Evolutionary conservation across 306 rosid genomes (phyloP), one percentile per base, ranked within the genome.

Genomic region (Malus asiatica): DNA sequence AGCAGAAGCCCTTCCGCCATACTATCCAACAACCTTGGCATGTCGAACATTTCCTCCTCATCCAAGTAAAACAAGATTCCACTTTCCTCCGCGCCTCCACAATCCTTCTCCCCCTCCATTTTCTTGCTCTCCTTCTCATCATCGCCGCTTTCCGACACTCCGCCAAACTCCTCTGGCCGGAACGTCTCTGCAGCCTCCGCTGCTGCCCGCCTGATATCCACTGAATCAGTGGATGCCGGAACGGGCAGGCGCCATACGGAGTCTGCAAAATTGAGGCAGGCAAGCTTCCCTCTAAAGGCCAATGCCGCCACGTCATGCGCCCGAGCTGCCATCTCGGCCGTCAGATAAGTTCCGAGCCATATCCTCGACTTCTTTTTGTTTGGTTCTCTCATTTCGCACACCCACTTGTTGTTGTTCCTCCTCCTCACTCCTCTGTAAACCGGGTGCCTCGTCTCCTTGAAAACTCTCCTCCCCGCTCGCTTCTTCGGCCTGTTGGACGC

Each of bases 271-370:
- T 94, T 94, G 22, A 94, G 90, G 40, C 98, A 92, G 1, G 93
- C 93, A 0, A 85, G 84, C 60, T 78, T 90, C 0, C 93, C 97
- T 0, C 89, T 64, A 3, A 92, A 79, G 0, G 89, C 84, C 4
- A 95, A 80, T 1, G 92, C 95, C 0, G 98, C 97, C 32, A 95
- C 93, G 45, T 95, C 98, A 18, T 95, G 96, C 0, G 98, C 98
- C 0, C 98, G 84, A 0, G 97, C 98, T 0, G 97, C 97, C 95
- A 92, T 95, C 75, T 95, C 93, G 0, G 97, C 85, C 0, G 91
- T 95, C 0, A 82, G 78, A 67, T 90, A 90, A 0, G 98, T 95
- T 16, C 98, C 98, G 1, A 95, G 92, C 98, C 98, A 95, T 8
- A 95, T 86, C 60, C 96, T 83, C 0, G 88, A 62, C n/a, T 62